Conservation (phyloP, 176 grass and related monocot genomes). For the Elaeis guineensis region DNA sequence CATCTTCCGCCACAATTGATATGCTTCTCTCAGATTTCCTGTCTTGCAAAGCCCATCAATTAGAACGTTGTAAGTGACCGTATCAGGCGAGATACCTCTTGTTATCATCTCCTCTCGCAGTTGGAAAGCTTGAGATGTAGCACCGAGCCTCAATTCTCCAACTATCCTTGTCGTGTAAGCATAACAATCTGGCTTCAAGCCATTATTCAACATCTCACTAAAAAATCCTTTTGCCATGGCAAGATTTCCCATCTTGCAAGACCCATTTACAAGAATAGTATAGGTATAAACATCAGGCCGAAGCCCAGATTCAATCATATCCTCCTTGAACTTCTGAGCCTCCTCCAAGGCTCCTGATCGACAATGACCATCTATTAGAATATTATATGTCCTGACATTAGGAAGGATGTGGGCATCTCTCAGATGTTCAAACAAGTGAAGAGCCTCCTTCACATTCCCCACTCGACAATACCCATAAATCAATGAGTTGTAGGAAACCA, state of each 20-base stretch:
- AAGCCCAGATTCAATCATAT: slow-evolving; percentile 39
- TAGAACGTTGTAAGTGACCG: slow-evolving; percentile 62
- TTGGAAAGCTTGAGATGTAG: slow-evolving; percentile 30
- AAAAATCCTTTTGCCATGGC: slow-evolving; percentile 35
- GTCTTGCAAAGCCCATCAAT: slow-evolving; percentile 65
- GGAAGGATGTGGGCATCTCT: slow-evolving; percentile 27
- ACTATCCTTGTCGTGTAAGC: slow-evolving; percentile 57
- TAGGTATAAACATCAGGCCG: slow-evolving; percentile 52
- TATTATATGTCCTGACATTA: slow-evolving; percentile 49
- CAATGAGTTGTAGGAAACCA: slow-evolving; percentile 48
- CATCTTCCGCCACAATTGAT: slow-evolving; percentile 43
- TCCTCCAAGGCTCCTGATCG: slow-evolving; percentile 33
- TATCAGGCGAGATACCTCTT: slow-evolving; percentile 45
- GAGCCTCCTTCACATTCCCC: slow-evolving; percentile 39
- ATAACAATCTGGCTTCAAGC: slow-evolving; percentile 44
- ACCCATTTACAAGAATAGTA: slow-evolving; percentile 65
- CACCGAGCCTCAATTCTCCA: slow-evolving; percentile 36
- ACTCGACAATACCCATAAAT: slow-evolving; percentile 47
- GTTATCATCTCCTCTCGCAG: slow-evolving; percentile 50
- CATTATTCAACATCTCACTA: slow-evolving; percentile 55
- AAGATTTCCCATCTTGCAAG: slow-evolving; percentile 42
- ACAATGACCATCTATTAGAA: slow-evolving; percentile 61
- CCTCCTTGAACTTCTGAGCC: slow-evolving; percentile 46
- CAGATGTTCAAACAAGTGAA: slow-evolving; percentile 43
- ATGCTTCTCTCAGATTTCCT: slow-evolving; percentile 54